Conservation (phyloP, 2,329 filamentous ascomycete genomes). For the Colletotrichum simmondsii region DNA sequence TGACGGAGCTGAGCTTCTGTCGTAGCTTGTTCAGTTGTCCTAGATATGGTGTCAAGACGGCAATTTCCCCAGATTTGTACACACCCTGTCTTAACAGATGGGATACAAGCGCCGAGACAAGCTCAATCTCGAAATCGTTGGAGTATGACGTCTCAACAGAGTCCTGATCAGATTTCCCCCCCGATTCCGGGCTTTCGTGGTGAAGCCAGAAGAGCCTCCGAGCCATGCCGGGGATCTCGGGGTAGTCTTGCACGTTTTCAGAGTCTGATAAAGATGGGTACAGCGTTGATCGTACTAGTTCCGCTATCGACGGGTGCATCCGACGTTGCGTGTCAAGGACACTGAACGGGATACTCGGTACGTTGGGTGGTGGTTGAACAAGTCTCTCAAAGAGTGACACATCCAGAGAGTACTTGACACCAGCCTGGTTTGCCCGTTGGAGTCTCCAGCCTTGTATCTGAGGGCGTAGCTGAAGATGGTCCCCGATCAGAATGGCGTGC, state of each 20-base stretch:
- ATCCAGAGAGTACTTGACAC: conserved; percentile 64
- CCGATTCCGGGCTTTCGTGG: conserved; percentile 49
- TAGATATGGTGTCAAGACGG: conserved; percentile 75
- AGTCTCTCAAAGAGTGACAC: conserved; percentile 72
- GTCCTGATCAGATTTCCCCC: conserved; percentile 38
- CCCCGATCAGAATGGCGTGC: conserved; percentile 72
- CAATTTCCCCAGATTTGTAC: conserved; percentile 72
- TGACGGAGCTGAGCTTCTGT: conserved; percentile 53
- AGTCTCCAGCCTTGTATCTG: conserved; percentile 66
- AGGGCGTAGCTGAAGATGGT: conserved; percentile 71
- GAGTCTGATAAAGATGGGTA: conserved; percentile 68
- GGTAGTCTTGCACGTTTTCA: conserved; percentile 47
- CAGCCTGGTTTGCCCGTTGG: conserved; percentile 59
- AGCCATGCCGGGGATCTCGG: conserved; percentile 64
- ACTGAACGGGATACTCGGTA: conserved; percentile 42
- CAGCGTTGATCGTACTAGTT: conserved; percentile 65
- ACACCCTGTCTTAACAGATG: conserved; percentile 74
- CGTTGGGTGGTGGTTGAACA: conserved; percentile 43
- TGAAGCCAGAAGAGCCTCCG: conserved; percentile 70
- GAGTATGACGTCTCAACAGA: conserved; percentile 56
- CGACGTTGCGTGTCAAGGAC: conserved; percentile 68
- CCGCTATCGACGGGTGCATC: conserved; percentile 73
- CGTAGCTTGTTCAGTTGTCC: conserved; percentile 67
- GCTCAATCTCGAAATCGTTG: conserved; percentile 71
- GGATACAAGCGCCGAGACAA: conserved; percentile 70